These are phyloP conservation scores for Aureobasidium sp. DNA, from an alignment of 2,329 filamentous ascomycete genomes.

Conservation along the genomic window DNA sequence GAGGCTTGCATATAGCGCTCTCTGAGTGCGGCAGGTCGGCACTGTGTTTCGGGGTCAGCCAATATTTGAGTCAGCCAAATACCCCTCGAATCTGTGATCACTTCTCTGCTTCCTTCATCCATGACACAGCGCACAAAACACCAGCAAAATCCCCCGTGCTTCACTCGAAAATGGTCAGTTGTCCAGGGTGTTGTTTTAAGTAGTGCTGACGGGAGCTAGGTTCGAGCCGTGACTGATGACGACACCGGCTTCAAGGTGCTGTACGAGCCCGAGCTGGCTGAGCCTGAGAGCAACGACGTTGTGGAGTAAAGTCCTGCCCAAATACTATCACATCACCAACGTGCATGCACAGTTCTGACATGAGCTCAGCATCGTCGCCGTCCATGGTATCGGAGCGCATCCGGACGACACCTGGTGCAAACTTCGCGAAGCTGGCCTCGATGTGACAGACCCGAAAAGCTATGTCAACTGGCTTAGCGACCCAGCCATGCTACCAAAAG, in stretches of 20 bases:
- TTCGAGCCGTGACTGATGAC: slow-evolving; percentile 2
- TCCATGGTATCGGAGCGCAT: neutral
- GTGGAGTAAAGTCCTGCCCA: neutral
- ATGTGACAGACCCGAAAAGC: neutral
- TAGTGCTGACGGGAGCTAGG: neutral
- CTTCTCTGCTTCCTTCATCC: neutral
- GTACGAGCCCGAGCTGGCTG: neutral
- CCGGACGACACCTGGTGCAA: slow-evolving; percentile 7
- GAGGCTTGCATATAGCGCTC: neutral
- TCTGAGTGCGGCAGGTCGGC: neutral
- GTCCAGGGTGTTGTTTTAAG: neutral
- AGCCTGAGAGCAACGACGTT: neutral
- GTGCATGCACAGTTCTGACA: too few species aligned
- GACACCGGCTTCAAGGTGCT: neutral
- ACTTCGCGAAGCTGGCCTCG: too few species aligned
- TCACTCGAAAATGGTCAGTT: neutral
- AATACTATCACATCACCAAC: neutral
- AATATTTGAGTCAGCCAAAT: neutral
- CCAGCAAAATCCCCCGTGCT: neutral
- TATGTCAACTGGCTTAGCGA: slow-evolving; percentile 1
- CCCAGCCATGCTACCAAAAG: neutral
- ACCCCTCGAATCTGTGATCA: neutral
- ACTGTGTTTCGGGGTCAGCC: neutral
- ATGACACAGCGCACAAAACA: neutral
- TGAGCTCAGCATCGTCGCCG: neutral